Base-by-base conservation (phyloP, 1,284 basidiomycete genomes). In the Malassezia nana region DNA sequence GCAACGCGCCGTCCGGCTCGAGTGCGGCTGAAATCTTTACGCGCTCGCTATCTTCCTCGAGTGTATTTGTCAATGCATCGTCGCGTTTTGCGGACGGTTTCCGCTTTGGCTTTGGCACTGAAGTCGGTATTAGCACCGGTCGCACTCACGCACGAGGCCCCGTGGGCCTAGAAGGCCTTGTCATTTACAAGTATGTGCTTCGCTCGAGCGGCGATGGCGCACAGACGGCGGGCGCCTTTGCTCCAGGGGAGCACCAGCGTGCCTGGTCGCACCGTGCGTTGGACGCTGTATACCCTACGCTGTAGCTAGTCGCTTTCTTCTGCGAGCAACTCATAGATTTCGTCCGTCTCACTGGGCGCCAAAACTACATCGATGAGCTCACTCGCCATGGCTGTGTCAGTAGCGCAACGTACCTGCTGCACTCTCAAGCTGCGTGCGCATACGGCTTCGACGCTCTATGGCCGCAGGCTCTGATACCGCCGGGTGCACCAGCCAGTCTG, bases 51-150 rank as follows among this genome's bases (percentile, higher is more conserved):
- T 89, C 92, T 74, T 87, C 84, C 2, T 87, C 94, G 1, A 90
- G 91, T 46, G 88, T 88, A 7, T 98, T 87, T 67, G 82, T 95
- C 60, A 99, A 99, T 67, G 88, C 90, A 3, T 87, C 84, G 60
- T 94, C 94, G 7, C 81, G 94, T 42, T 98, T 99, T 69, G 86
- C 91, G 0, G 94, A 99, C 75, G 94, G 94, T 1, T 96, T 92
- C 76, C 78, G 94, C 52, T 99, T 90, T 75, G 94, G 94, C 0
- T 88, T 95, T 62, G 94, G 94, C 1, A 92, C 94, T 1, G 94
- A 98, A 76, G 92, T 99, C 1, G 94, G 94, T 8, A 95, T 99
- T 70, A 87, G 85, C 71, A 99, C 94, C 0, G 90, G 90, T 2
- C 84, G 88, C 66, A 95, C 94, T 50, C 94, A 99, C 69, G 92